A percentile compares a stretch with the other conserved stretches of the same genome.
Conservation (phyloP, 129 eudicot species). For the Helichrysum umbraculigerum region DNA sequence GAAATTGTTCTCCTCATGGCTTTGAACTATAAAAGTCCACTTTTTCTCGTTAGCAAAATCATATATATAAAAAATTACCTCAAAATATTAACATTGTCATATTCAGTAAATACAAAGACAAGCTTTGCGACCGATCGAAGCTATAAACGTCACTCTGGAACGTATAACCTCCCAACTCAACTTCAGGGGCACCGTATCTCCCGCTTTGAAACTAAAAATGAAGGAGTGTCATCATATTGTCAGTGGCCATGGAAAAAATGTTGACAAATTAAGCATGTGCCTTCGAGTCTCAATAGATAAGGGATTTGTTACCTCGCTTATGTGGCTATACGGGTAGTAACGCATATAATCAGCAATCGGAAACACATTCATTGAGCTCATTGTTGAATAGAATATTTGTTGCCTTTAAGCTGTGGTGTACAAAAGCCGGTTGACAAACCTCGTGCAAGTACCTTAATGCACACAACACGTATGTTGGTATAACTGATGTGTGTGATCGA, state of each 20-base stretch:
- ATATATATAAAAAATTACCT: neutral
- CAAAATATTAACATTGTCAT: neutral
- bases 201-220: slow-evolving; percentile 53
- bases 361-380: slow-evolving; percentile 59
- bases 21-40: slow-evolving; percentile 47
- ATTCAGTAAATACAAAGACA: slow-evolving; percentile 3
- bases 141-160: slow-evolving; percentile 88
- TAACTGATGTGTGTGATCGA: no score
- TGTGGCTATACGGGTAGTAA: slow-evolving; percentile 50
- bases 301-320: slow-evolving; percentile 53
- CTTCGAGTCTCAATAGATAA: neutral
- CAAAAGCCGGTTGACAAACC: no score
- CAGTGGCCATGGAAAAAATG: neutral
- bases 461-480: neutral
- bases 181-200: slow-evolving; percentile 97
- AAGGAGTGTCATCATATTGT: slow-evolving; percentile 2
- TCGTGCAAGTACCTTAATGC: slow-evolving; percentile 74
- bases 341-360: slow-evolving; percentile 93
- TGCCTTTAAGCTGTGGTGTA: slow-evolving; percentile 78
- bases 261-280: neutral
- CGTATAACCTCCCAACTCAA: slow-evolving; percentile 81
- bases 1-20: slow-evolving; percentile 82
- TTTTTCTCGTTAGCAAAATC: slow-evolving; percentile 8
- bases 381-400: slow-evolving; percentile 78
- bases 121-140: slow-evolving; percentile 86